Evolutionary conservation across 2,329 filamentous ascomycete species (phyloP), one percentile per base, ranked within the genome.

Genomic region (Aspergillus viridinutans): DNA sequence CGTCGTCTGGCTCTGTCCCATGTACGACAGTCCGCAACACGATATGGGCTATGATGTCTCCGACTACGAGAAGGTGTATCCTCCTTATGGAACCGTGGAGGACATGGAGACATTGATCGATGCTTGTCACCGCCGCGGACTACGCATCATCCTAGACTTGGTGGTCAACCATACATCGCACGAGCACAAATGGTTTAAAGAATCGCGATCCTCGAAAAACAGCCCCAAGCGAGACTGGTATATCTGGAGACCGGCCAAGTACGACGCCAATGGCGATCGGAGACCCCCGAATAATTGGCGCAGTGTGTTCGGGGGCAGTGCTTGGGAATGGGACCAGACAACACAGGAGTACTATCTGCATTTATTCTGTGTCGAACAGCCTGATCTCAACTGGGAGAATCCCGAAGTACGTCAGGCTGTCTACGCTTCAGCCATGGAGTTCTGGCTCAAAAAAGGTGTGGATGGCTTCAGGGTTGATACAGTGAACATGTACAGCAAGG

Each of bases 361-460:
- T 59, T 79, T 94, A 9, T 94, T 90, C 70, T 84, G 86, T 4
- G 82, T 81, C 6, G 84, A 89, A 62, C 90, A 93, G 69, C 90
- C 90, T 0, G 90, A 94, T 64, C 79, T 94, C n/a, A 94, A 94
- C 73, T 94, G 89, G 89, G 88, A 92, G 67, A 89, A 87, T 57
- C 78, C 80, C 0, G 83, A 82, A 5, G 83, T 87, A 0, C 82
- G 89, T 6, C 75, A 82, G 45, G 89, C 88, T 1, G 84, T 92
- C 4, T 89, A 90, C 70, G 80, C 82, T 12, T 82, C 80, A 67
- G 80, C 87, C 2, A 88, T 92, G 83, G 81, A 83, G 29, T 94
- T 92, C 69, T 94, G 90, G 90, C 81, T 93, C 1, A 77, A 88
- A 48, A 82, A 83, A 38, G 90, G 89, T 3, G 85, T 89, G 0